Conservation (phyloP, 2,329 filamentous ascomycete species). For the Lachnellula hyalina region DNA sequence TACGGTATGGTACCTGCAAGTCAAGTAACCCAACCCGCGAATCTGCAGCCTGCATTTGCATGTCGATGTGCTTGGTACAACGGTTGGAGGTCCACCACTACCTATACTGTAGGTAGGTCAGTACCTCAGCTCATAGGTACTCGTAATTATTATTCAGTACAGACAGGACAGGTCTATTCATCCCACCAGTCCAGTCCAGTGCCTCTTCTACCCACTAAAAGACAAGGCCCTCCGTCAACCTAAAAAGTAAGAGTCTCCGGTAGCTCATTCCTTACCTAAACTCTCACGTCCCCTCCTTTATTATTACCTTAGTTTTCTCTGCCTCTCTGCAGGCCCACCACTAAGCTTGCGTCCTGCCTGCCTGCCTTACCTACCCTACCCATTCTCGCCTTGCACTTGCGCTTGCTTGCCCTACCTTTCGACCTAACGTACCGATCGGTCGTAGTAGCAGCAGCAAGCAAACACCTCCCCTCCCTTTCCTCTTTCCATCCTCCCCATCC, state of each 20-base stretch:
- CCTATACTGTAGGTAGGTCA: not conserved
- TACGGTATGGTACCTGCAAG: too few species aligned
- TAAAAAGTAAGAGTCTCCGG: not conserved
- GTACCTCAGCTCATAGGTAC: not conserved
- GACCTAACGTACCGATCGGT: not conserved
- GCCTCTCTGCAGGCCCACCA: not conserved
- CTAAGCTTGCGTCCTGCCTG: not conserved
- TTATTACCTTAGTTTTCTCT: not conserved
- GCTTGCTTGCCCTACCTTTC: not conserved
- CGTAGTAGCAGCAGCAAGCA: constrained; percentile 1
- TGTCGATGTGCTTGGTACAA: too few species aligned
- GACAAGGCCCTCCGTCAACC: not conserved
- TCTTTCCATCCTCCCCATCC: constrained; percentile 9
- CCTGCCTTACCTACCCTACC: not conserved
- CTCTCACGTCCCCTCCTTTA: not conserved
- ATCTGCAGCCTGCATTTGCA: too few species aligned
- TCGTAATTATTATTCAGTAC: not conserved
- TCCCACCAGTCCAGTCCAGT: not conserved
- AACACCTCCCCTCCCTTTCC: constrained; percentile 6
- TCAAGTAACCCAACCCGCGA: too few species aligned
- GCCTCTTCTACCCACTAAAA: not conserved
- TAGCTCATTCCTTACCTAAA: not conserved
- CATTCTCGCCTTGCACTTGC: not conserved
- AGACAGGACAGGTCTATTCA: not conserved
- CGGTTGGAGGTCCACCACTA: too few species aligned